These are phyloP conservation scores for Metarhizium robertsii DNA, from an alignment of 2,329 filamentous ascomycete species.

Conservation along the genomic window DNA sequence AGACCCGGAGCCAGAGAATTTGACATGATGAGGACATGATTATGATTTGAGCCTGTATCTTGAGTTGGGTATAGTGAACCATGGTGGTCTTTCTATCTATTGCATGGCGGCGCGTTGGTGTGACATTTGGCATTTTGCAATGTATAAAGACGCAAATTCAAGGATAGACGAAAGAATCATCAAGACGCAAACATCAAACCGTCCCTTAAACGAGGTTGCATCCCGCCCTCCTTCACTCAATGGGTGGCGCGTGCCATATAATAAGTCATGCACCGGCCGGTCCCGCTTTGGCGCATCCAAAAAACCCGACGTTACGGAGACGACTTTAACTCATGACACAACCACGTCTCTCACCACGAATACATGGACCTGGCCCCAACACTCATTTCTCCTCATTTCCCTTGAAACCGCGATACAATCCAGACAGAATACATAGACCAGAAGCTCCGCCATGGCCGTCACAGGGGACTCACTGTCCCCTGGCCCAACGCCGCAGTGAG, in stretches of 20 bases:
- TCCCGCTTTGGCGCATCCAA: not conserved
- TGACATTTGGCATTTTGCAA: no score
- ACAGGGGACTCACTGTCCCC: not conserved
- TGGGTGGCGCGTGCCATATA: not conserved
- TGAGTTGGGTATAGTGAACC: no score
- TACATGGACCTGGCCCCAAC: not conserved
- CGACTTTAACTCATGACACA: not conserved
- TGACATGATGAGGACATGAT: no score
- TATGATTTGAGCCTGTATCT: no score
- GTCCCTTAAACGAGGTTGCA: no score
- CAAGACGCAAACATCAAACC: no score
- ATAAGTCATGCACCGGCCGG: not conserved
- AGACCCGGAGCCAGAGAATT: no score
- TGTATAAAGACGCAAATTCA: no score
- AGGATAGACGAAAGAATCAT: no score
- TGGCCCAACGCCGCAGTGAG: conserved; percentile 6
- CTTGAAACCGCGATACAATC: not conserved
- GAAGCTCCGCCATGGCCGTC: conserved; percentile 2
- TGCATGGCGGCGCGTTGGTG: no score
- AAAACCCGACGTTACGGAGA: not conserved
- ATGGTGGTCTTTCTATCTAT: no score
- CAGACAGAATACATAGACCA: not conserved
- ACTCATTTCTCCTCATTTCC: not conserved
- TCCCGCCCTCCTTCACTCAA: no score
- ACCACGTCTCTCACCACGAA: not conserved